Evolutionary conservation across 345 rosid genomes (phyloP), one percentile per base, ranked within the genome.

Genomic region (Luvunga scandens): DNA sequence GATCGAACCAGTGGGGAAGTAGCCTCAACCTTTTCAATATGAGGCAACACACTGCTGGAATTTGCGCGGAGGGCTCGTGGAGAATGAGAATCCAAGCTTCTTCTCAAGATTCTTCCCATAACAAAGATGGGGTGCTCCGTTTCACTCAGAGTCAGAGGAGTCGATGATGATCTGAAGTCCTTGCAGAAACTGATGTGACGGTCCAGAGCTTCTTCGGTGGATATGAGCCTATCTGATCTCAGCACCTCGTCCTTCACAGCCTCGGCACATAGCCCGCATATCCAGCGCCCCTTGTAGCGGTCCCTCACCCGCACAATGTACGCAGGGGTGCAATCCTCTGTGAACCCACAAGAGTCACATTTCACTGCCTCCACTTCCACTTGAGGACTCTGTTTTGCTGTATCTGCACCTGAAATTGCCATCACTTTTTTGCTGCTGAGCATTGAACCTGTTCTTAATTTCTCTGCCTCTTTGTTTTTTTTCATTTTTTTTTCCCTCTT

Each of bases 71-170:
- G 76, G 59, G 91, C 67, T 1, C 86, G 76, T 0, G 86, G 88
- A 19, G 86, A 79, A 0, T 85, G 87, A 21, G 87, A 80, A 73
- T 92, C 97, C 66, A 92, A 81, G 60, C 93, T 85, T 33, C 93
- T 85, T 30, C 93, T 86, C 39, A 94, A 77, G 48, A 89, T 78
- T 79, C 88, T 82, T 28, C 90, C 85, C 84, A 94, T 77, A 55
- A 80, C 94, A 0, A 86, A 85, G 61, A 94, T 92, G 24, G 95
- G 98, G 78, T 90, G 87, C 78, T 94, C 90, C n/a, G 85, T 86
- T 69, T 82, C 84, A 53, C 57, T 71, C 4, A 62, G 66, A 16
- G 34, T 16, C 1, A 84, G 80, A 18, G 83, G 57, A 75, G 27
- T 56, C 0, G 86, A 77, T 0, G 86, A 77, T 7, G 83, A 75